phyloP scores from a whole-genome alignment of 768 basidiomycete species.

The Lentinula sp. region DNA sequence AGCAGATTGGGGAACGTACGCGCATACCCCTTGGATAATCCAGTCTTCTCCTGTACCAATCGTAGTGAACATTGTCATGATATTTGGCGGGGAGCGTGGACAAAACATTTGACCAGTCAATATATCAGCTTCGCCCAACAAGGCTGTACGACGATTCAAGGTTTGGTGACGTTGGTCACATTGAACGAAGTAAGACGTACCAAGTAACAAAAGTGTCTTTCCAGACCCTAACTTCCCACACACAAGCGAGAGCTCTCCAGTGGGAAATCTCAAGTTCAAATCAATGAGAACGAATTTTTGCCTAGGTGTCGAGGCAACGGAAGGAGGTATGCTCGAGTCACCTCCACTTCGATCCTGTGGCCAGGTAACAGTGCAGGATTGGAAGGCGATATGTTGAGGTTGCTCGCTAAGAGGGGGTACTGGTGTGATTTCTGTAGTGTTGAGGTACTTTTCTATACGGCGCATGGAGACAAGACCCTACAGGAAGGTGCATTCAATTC shows the following conservation, averaged over 20 bases:
- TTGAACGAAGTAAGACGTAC: conserved; percentile 22
- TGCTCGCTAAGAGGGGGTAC: conserved; percentile 55
- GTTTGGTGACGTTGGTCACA: background rate
- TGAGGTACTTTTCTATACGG: conserved; percentile 88
- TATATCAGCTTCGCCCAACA: conserved; percentile 86
- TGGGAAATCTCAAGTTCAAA: conserved; percentile 70
- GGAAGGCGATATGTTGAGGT: conserved; percentile 61
- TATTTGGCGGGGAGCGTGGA: conserved; percentile 80
- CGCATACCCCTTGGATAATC: conserved; percentile 74
- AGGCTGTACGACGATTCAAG: conserved; percentile 31
- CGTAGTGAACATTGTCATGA: conserved; percentile 55
- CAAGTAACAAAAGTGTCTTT: conserved; percentile 78
- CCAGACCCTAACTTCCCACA: conserved; percentile 90
- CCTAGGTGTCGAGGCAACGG: conserved; percentile 64
- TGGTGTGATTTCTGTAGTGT: conserved; percentile 61
- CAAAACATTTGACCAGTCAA: conserved; percentile 76
- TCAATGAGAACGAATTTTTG: conserved; percentile 80
- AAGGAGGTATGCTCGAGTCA: conserved; percentile 33
- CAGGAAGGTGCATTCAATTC: background rate
- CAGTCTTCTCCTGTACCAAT: conserved; percentile 52
- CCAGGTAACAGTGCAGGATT: conserved; percentile 88
- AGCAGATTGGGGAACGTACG: conserved; percentile 79
- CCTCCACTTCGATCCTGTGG: conserved; percentile 61
- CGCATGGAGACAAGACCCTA: conserved; percentile 79
- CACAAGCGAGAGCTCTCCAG: conserved; percentile 72